Base-by-base conservation (phyloP, 2,329 filamentous ascomycete genomes). In the Monilinia fructigena region DNA sequence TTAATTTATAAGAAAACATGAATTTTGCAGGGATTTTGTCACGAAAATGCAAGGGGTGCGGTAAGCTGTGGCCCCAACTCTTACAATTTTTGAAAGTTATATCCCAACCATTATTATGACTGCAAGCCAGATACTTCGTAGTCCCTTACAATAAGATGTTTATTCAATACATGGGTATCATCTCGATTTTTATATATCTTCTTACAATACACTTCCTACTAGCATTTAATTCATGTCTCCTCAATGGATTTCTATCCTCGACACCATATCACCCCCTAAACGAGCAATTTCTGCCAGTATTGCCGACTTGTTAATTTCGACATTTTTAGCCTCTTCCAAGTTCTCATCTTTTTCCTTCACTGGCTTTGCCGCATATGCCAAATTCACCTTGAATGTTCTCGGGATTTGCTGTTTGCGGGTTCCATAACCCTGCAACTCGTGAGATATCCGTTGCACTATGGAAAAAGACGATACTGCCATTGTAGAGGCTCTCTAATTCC, bases 391-490 rank as follows among this genome's bases (percentile, higher is more conserved):
- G 81, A 92, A 93, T 16, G 80, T 79, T 69, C 91, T 71, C 8
- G 72, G 45, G 6, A 69, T 65, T 65, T 11, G 66, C 52, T 7
- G 79, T 78, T 55, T 79, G 76, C 0, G 88, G 88, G 74, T 85
- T 89, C 88, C 88, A 91, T 54, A 91, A 73, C 0, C 87, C 88
- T 14, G 83, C 84, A 75, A 91, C 83, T 10, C 83, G 75, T 66
- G 86, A 82, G 31, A 87, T 82, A 2, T 82, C 80, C 1, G 81
- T 76, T 5, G 79, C 82, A 42, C 92, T 89, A 70, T 88, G 84
- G 81, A 98, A 97, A 77, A 97, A 92, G 2, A 97, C 80, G 45
- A 96, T 80, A 3, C 86, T 85, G 47, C 88, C 84, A 4, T 84
- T 83, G 75, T 93, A 97, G 2, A 86, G 76, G 4, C 79, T 79